phyloP scores from a whole-genome alignment of 768 basidiomycete species.

The Panaeolus cyanescens region DNA sequence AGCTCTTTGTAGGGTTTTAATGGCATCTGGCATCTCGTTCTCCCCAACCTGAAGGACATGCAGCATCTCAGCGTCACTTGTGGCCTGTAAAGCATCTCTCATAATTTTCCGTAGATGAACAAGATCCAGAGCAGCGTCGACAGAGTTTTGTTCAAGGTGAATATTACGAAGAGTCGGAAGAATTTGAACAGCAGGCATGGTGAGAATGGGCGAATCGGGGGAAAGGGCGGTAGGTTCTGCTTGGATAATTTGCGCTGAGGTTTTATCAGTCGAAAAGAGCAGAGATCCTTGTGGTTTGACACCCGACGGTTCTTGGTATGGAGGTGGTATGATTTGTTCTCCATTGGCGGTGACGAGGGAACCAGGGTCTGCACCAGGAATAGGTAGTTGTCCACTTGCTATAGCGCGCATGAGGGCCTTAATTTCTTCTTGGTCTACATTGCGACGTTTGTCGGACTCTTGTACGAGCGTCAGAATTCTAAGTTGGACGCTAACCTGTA shows the following conservation, averaged over 20 bases:
- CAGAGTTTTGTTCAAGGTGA: constrained; percentile 29
- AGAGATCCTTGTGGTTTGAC: background rate
- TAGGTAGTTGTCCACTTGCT: constrained; percentile 9
- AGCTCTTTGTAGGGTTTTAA: constrained; percentile 75
- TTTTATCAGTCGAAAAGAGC: constrained; percentile 2
- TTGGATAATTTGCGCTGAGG: constrained; percentile 12
- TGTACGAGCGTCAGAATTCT: constrained; percentile 54
- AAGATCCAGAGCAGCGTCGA: constrained; percentile 53
- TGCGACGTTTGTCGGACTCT: constrained; percentile 39
- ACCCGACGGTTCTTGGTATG: background rate
- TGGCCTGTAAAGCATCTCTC: constrained; percentile 54
- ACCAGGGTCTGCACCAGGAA: constrained; percentile 7
- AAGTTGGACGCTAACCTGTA: constrained; percentile 37
- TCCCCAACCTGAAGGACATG: constrained; percentile 60
- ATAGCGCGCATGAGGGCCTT: constrained; percentile 34
- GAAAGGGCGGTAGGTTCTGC: background rate
- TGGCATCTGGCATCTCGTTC: constrained; percentile 78
- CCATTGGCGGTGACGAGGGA: constrained; percentile 12
- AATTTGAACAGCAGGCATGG: constrained; percentile 8
- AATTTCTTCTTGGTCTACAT: constrained; percentile 33
- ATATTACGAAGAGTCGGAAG: constrained; percentile 24
- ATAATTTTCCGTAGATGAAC: constrained; percentile 60
- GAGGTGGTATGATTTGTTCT: constrained; percentile 6
- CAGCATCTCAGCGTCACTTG: constrained; percentile 66
- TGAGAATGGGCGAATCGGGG: background rate